Percentiles rank a stretch among this genome's conserved stretches.
These are phyloP conservation scores for Conticribra guillardii DNA, from an alignment of 108 stramenopile species.

Conservation along the genomic window DNA sequence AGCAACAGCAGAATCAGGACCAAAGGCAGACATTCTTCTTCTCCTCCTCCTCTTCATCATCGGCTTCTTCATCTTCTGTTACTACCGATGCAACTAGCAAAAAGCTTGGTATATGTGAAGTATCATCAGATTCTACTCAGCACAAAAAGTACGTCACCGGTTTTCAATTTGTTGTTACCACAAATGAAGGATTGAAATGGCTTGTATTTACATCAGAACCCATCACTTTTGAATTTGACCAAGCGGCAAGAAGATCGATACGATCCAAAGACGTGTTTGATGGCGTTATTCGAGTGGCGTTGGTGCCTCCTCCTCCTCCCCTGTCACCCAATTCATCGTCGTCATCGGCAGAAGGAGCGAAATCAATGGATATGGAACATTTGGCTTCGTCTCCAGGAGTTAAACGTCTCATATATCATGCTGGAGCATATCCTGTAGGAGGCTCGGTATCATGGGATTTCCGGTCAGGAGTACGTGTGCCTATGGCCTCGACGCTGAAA, in stretches of 20 bases:
- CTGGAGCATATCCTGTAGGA: conserved; percentile 72
- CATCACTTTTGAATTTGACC: conserved; percentile 62
- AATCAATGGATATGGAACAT: conserved; percentile 22
- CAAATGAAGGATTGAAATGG: conserved; percentile 71
- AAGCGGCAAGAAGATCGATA: conserved; percentile 46
- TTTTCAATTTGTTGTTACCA: conserved; percentile 76
- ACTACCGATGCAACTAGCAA: conserved; percentile 22
- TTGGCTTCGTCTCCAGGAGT: conserved; percentile 68
- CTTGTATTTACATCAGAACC: conserved; percentile 85
- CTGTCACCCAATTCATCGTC: conserved; percentile 12
- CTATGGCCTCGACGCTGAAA: conserved; percentile 20
- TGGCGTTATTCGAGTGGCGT: conserved; percentile 75
- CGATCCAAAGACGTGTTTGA: conserved; percentile 47
- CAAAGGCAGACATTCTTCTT: no score
- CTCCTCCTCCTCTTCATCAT: neutral
- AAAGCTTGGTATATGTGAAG: conserved; percentile 44
- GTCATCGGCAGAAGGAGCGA: conserved; percentile 4
- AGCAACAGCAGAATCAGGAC: neutral
- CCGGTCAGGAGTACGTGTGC: conserved; percentile 34
- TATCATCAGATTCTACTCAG: conserved; percentile 32
- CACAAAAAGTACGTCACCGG: conserved; percentile 56
- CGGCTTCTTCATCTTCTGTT: conserved; percentile 13
- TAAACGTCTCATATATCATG: conserved; percentile 80
- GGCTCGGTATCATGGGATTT: conserved; percentile 72
- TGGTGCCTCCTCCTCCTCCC: conserved; percentile 55